Evolutionary conservation across 2,329 filamentous ascomycete species (phyloP), one percentile per base, ranked within the genome.

Genomic region (Mollisia scopiformis): DNA sequence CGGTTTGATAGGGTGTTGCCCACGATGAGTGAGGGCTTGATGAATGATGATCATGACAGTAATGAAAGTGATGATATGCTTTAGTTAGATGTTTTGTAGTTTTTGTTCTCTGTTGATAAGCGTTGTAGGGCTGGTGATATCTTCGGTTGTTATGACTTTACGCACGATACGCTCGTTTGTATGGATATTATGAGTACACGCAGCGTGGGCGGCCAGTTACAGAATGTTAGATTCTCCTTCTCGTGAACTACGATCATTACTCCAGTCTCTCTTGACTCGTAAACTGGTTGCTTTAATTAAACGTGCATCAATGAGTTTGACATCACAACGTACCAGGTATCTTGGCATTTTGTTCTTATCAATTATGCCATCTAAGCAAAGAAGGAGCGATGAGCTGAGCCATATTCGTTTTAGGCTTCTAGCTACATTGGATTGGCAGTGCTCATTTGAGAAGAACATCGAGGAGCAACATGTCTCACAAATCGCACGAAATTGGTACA

Each of bases 1-100:
- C 41, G 55, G 23, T 56, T 59, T 53, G 60, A 39, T 8, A 50
- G 16, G 14, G 49, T 39, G 14, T 50, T 54, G 30, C 13, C 16
- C 16, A 58, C 52, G 28, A 28, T 16, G 11, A 21, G 10, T 11
- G 43, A 47, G 23, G 25, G 43, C 16, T 13, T 47, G 23, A 28
- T 47, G 23, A 16, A 13, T 47, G 43, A 47, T 47, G 43, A 47
- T 47, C 13, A 28, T 25, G 25, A 30, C 11, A 30, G 25, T 55
- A 46, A 19, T 37, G 56, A 30, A n/a, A n/a, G n/a, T 31, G 50
- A 61, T 6, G 11, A 43, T 28, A 27, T 47, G 43, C 25, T 47
- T 6, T 47, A 47, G 25, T n/a, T n/a, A n/a, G 43, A 7, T 2
- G 13, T 6, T 16, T 16, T 27, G 21, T 3, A 28, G 21, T 27